Percentiles rank a stretch among this genome's conserved stretches.
Evolutionary conservation across 768 basidiomycete genomes (phyloP).

Genomic region (Amanita rubescens): DNA sequence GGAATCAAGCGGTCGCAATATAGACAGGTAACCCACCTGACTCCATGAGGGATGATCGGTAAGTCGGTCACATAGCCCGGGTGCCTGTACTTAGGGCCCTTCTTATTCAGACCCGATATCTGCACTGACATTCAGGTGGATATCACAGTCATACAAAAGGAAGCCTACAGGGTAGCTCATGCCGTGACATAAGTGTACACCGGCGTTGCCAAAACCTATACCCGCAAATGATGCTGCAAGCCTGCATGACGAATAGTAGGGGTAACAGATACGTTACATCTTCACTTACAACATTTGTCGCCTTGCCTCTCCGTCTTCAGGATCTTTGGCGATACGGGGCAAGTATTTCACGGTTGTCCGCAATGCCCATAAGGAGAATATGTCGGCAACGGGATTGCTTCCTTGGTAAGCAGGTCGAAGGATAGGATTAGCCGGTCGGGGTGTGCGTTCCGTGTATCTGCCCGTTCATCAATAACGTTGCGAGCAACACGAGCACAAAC

Average conservation of each 20-base stretch:
- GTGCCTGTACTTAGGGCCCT: constrained; percentile 86
- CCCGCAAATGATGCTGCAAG: constrained; percentile 92
- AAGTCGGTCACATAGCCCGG: constrained; percentile 79
- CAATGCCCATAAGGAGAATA: constrained; percentile 93
- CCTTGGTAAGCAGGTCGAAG: constrained; percentile 91
- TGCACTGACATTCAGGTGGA: constrained; percentile 18
- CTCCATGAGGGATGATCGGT: constrained; percentile 91
- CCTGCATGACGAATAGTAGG: constrained; percentile 27
- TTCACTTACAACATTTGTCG: constrained; percentile 78
- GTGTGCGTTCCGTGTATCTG: constrained; percentile 86
- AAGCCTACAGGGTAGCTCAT: constrained; percentile 65
- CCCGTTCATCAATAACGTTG: neutral
- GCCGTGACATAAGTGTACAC: constrained; percentile 85
- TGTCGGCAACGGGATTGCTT: constrained; percentile 90
- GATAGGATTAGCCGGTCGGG: constrained; percentile 86
- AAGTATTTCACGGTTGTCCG: constrained; percentile 83
- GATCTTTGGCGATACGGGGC: constrained; percentile 77
- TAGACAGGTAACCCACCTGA: constrained; percentile 41
- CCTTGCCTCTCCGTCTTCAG: constrained; percentile 74
- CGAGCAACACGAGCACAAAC: constrained; percentile 15
- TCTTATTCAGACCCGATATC: constrained; percentile 94
- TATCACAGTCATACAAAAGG: neutral
- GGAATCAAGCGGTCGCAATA: neutral
- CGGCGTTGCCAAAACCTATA: constrained; percentile 92
- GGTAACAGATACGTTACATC: neutral